Percentiles rank a stretch among this genome's conserved stretches.
phyloP scores from a whole-genome alignment of 1,284 basidiomycete genomes.

The Boletus semigastroideus region DNA sequence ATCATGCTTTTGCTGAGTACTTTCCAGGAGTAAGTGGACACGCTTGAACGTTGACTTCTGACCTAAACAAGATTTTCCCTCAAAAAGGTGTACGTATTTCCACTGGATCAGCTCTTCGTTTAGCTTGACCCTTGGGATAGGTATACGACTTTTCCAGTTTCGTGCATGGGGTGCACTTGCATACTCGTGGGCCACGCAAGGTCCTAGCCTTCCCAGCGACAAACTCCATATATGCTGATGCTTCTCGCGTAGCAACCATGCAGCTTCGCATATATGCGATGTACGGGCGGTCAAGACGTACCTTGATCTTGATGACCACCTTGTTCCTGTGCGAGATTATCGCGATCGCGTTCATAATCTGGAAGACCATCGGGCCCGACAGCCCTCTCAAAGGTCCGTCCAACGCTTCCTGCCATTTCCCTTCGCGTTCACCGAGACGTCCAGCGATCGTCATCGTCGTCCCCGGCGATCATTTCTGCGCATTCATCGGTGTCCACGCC shows the following conservation, averaged over 20 bases:
- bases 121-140: slow-evolving; percentile 14
- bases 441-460: slow-evolving; percentile 3
- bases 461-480: slow-evolving; percentile 15
- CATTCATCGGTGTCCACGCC: slow-evolving; percentile 21
- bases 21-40: slow-evolving; percentile 25
- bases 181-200: slow-evolving; percentile 35
- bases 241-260: slow-evolving; percentile 27
- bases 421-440: background rate
- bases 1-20: slow-evolving; percentile 4
- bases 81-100: slow-evolving; percentile 22
- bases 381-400: slow-evolving; percentile 25
- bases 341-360: slow-evolving; percentile 29
- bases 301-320: slow-evolving; percentile 19
- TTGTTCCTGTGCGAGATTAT: slow-evolving; percentile 27
- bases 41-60: slow-evolving; percentile 1
- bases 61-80: background rate
- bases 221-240: background rate
- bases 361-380: slow-evolving; percentile 24
- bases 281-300: slow-evolving; percentile 25
- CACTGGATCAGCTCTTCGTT: background rate
- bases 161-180: slow-evolving; percentile 34
- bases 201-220: slow-evolving; percentile 13
- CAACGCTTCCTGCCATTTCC: background rate
- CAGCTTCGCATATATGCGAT: slow-evolving; percentile 34
- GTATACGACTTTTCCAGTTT: slow-evolving; percentile 28